phyloP scores from a whole-genome alignment of 2,329 filamentous ascomycete species.

The Aspergillus sp. region DNA sequence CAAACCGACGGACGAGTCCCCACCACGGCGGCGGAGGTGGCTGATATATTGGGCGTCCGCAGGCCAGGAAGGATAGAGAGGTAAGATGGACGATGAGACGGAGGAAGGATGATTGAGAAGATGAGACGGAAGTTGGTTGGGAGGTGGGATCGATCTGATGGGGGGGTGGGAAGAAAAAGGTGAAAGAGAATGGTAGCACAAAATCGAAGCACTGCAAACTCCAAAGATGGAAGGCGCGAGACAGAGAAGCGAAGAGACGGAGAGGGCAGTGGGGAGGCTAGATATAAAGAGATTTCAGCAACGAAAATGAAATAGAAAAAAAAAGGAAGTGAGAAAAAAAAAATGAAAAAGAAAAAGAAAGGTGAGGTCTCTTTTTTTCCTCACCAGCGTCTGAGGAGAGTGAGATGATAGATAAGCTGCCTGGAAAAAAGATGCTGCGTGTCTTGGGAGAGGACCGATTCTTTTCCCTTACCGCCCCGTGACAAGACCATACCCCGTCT shows the following conservation, averaged over 20 bases:
- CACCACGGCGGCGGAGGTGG: slow-evolving; percentile 4
- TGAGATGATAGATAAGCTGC: slow-evolving; percentile 16
- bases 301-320: slow-evolving; percentile 15
- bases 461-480: slow-evolving; percentile 7
- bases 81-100: background rate
- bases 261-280: slow-evolving; percentile 9
- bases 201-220: slow-evolving; percentile 1
- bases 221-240: background rate
- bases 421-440: slow-evolving; percentile 24
- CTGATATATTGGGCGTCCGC: background rate
- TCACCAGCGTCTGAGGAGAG: slow-evolving; percentile 2
- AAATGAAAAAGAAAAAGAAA: slow-evolving; percentile 16
- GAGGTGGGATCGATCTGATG: background rate
- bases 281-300: slow-evolving; percentile 2
- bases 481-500: slow-evolving; percentile 14
- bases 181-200: slow-evolving; percentile 12
- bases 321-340: too few relatives aligned
- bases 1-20: slow-evolving; percentile 10
- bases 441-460: slow-evolving; percentile 10
- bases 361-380: slow-evolving; percentile 11
- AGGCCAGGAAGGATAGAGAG: background rate
- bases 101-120: background rate
- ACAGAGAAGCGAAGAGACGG: background rate
- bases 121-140: background rate
- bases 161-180: slow-evolving; percentile 3